Conservation (phyloP, 202 grass and related monocot species). For the Digitaria exilis region DNA sequence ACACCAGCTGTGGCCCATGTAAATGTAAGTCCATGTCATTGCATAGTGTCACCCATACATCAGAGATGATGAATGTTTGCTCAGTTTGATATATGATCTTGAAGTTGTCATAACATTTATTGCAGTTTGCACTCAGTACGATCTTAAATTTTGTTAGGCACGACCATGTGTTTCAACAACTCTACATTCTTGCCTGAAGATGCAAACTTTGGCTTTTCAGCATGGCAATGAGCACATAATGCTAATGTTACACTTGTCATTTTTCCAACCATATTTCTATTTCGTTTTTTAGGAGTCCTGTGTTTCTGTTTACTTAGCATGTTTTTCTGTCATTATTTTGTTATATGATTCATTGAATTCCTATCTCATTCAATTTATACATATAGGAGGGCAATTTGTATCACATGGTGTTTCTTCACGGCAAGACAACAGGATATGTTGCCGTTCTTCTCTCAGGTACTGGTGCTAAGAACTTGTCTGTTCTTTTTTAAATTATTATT, state of each 20-base stretch:
- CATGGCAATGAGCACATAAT: background rate
- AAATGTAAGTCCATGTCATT: background rate
- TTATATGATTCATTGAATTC: conserved; percentile 23
- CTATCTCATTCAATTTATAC: conserved; percentile 37
- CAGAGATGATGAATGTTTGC: background rate
- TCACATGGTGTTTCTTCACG: conserved; percentile 29
- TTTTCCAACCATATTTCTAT: background rate
- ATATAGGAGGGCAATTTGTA: conserved; percentile 42
- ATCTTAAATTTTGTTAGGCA: background rate
- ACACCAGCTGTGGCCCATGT: background rate
- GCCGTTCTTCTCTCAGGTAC: conserved; percentile 46
- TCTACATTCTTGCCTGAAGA: conserved; percentile 6
- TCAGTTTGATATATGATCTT: conserved; percentile 27
- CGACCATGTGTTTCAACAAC: background rate
- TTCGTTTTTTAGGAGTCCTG: background rate
- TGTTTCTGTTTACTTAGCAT: conserved; percentile 7
- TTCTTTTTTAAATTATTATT: background rate
- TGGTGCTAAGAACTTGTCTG: background rate
- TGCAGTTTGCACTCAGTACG: conserved; percentile 1
- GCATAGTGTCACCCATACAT: background rate
- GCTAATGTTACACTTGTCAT: background rate
- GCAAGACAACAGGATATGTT: conserved; percentile 14
- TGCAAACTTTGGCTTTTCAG: background rate
- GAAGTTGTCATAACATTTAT: conserved; percentile 18
- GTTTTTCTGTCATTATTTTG: background rate